Percentiles rank a stretch among this genome's conserved stretches.
phyloP scores from a whole-genome alignment of 345 rosid species.

The Eucalyptus globulus region DNA sequence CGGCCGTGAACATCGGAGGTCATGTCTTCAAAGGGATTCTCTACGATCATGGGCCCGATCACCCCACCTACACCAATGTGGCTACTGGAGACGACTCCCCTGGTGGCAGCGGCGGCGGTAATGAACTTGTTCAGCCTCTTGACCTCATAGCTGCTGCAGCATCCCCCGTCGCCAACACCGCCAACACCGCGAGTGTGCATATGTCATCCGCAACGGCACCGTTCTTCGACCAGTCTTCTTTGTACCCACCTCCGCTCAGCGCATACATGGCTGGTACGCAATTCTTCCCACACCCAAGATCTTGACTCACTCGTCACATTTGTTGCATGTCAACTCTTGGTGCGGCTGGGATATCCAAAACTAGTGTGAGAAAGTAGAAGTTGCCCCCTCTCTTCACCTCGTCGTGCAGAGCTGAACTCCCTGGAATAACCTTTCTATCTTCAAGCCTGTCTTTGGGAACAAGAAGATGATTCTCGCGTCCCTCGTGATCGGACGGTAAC shows the following conservation, averaged over 20 bases:
- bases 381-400: neutral
- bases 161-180: neutral
- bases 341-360: neutral
- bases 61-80: neutral
- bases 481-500: neutral
- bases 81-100: neutral
- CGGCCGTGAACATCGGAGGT: constrained; percentile 35
- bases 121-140: neutral
- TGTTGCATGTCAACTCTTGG: too few relatives aligned
- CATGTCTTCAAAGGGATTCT: constrained; percentile 35
- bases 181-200: neutral
- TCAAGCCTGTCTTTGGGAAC: neutral
- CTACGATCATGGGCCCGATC: constrained; percentile 34
- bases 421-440: neutral
- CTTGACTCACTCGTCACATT: neutral
- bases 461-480: neutral
- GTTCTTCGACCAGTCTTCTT: constrained; percentile 17
- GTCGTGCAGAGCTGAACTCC: neutral
- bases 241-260: neutral
- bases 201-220: neutral
- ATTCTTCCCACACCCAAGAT: constrained; percentile 5
- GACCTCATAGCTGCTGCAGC: neutral
- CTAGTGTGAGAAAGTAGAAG: neutral
- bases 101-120: neutral
- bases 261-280: constrained; percentile 7